Conservation (phyloP, 2,329 filamentous ascomycete genomes). For the Pestalotiopsis sp. region DNA sequence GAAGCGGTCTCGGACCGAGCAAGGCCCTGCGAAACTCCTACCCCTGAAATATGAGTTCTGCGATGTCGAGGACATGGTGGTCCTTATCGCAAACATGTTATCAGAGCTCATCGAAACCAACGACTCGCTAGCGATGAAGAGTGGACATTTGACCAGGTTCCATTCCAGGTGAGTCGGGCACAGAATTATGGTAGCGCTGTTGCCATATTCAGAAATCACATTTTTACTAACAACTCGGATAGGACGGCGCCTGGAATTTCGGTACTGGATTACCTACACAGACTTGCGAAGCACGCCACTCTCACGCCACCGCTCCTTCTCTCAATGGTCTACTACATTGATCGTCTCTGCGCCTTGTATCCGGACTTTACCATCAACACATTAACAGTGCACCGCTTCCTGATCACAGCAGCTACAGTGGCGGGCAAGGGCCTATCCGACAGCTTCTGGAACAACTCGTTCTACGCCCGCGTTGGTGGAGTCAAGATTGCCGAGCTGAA, state of each 20-base stretch:
- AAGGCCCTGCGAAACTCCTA: constrained; percentile 58
- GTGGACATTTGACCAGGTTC: constrained; percentile 88
- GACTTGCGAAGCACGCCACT: constrained; percentile 91
- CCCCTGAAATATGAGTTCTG: constrained; percentile 81
- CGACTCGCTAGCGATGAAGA: constrained; percentile 81
- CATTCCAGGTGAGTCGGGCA: constrained; percentile 73
- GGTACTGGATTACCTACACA: constrained; percentile 89
- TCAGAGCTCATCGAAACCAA: constrained; percentile 94
- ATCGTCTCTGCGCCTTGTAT: constrained; percentile 89
- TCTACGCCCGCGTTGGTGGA: constrained; percentile 91
- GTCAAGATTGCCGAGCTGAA: constrained; percentile 90
- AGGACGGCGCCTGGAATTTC: constrained; percentile 84
- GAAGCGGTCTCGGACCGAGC: constrained; percentile 58
- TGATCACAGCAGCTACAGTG: constrained; percentile 94
- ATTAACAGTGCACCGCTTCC: constrained; percentile 92
- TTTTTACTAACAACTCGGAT: constrained; percentile 17
- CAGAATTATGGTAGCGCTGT: not conserved
- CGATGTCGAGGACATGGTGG: constrained; percentile 81
- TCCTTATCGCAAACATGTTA: constrained; percentile 92
- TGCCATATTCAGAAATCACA: not conserved
- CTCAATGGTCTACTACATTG: constrained; percentile 99
- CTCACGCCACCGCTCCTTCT: constrained; percentile 91
- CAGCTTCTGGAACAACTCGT: constrained; percentile 97
- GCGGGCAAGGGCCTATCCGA: constrained; percentile 95
- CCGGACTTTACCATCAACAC: constrained; percentile 96